Evolutionary conservation across 2,329 filamentous ascomycete species (phyloP), one percentile per base, ranked within the genome.

Genomic region (Fusarium liriodendri): DNA sequence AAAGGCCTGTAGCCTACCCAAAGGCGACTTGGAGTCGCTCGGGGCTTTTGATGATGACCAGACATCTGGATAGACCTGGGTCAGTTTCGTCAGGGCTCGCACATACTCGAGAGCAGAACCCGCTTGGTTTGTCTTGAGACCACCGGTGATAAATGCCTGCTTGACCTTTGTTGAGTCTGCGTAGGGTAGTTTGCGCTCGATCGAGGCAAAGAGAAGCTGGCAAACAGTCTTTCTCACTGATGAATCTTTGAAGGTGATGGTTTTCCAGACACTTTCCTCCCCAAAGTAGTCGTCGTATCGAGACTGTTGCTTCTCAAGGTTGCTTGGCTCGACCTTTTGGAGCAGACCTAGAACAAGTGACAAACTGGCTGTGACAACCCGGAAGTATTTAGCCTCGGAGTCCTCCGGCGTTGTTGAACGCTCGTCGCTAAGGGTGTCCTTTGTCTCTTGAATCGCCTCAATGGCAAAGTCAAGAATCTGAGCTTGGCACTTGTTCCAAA

Each of bases 361-460:
- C 25, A 92, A 78, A 64, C 88, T 88, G 9, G 85, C 86, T 11
- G 85, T 86, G 4, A 91, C 78, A 5, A 98, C 95, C 55, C 97
- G 89, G 70, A 91, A 90, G 83, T 97, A 97, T 77, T 98, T 98
- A 20, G 93, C 90, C 74, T 95, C 90, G 5, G 95, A 92, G 80
- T 99, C 97, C 75, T 98, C 96, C 10, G 89, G 84, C 68, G 91
- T 97, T 5, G 95, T 94, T 1, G 91, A 94, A 27, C 96, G 89
- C 83, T 97, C 94, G 80, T 99, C 97, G 80, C 95, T 98, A 38
- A 99, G 85, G 0, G 94, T 97, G 38, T 92, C 88, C 4, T 92
- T 83, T 0, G 93, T 96, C 82, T 99, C 97, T 63, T 92, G 90
- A 47, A 97, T 89, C 6, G 95, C 94, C 78, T 94, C 91, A 65